A percentile compares a stretch with the other conserved stretches of the same genome.
Evolutionary conservation across 2,329 filamentous ascomycete species (phyloP).

Genomic region (Pseudofabraea citricarpa): DNA sequence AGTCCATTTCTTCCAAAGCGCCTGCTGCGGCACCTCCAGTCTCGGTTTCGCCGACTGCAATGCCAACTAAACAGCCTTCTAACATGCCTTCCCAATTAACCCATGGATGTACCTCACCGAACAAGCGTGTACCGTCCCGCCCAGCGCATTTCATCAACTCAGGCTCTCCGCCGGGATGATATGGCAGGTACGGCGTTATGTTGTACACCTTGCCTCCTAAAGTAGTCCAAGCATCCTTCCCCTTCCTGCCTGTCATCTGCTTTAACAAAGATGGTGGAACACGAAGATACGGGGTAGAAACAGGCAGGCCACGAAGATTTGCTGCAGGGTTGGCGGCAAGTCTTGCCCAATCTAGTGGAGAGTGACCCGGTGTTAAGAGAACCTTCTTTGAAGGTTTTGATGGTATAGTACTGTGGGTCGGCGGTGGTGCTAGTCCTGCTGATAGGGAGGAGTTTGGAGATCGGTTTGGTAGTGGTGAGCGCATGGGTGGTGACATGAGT

Average conservation of each 20-base stretch:
- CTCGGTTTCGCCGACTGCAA: conserved; percentile 53
- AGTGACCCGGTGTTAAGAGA: conserved; percentile 82
- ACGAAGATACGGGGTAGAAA: conserved; percentile 53
- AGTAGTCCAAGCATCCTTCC: conserved; percentile 84
- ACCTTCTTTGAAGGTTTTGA: conserved; percentile 64
- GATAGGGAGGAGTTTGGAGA: conserved; percentile 31
- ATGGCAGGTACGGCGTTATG: conserved; percentile 81
- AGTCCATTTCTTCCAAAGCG: conserved; percentile 60
- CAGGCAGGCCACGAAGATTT: conserved; percentile 61
- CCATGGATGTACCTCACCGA: conserved; percentile 66
- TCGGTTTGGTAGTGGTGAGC: conserved; percentile 36
- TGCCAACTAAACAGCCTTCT: conserved; percentile 55
- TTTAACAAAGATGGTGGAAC: conserved; percentile 81
- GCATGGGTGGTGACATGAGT: conserved; percentile 21
- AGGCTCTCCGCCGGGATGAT: conserved; percentile 81
- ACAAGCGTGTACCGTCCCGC: conserved; percentile 57
- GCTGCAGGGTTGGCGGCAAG: conserved; percentile 57
- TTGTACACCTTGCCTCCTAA: conserved; percentile 93
- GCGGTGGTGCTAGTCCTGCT: conserved; percentile 47
- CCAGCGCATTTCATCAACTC: conserved; percentile 64
- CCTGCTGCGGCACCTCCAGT: conserved; percentile 25
- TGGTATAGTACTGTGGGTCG: conserved; percentile 47
- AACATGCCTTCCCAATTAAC: conserved; percentile 71
- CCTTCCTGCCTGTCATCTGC: conserved; percentile 74
- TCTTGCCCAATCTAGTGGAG: conserved; percentile 92